These are phyloP conservation scores for Sugiyamaella floridensis DNA, from an alignment of 805 yeast species.

Conservation along the genomic window DNA sequence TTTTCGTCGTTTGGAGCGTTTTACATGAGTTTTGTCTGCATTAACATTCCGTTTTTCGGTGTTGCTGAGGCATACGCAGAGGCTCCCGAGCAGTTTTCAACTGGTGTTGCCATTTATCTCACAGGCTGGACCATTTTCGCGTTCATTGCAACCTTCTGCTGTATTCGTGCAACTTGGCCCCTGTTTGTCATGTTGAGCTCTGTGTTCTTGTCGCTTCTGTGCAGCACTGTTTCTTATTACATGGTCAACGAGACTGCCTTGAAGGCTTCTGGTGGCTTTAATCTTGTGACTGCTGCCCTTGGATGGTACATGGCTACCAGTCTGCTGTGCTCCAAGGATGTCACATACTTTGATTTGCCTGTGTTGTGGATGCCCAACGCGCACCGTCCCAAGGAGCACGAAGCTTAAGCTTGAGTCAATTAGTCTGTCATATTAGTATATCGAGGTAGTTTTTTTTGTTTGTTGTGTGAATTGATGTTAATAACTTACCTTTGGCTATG, in stretches of 20 bases:
- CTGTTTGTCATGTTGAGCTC: slow-evolving; percentile 50
- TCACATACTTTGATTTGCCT: slow-evolving; percentile 47
- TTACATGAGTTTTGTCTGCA: slow-evolving; percentile 58
- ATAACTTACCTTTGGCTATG: no score
- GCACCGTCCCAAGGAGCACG: neutral
- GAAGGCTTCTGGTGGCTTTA: slow-evolving; percentile 57
- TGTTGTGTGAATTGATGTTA: no score
- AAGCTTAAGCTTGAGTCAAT: neutral
- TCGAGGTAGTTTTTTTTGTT: no score
- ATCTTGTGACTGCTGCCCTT: slow-evolving; percentile 45
- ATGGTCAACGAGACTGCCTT: slow-evolving; percentile 33
- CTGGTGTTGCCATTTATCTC: slow-evolving; percentile 53
- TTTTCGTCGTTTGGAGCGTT: slow-evolving; percentile 57
- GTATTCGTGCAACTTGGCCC: slow-evolving; percentile 57
- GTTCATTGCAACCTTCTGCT: slow-evolving; percentile 43
- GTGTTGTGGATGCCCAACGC: slow-evolving; percentile 45
- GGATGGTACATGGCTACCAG: slow-evolving; percentile 59
- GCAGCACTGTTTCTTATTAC: slow-evolving; percentile 48
- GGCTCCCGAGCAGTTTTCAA: slow-evolving; percentile 18
- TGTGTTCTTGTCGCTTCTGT: slow-evolving; percentile 46
- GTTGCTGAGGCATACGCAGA: slow-evolving; percentile 45
- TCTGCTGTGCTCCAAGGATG: slow-evolving; percentile 46
- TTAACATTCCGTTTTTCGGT: slow-evolving; percentile 52
- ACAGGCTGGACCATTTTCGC: slow-evolving; percentile 63
- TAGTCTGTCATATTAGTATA: no score